phyloP scores from a whole-genome alignment of 768 basidiomycete species.

The Leccinum rimulosum region DNA sequence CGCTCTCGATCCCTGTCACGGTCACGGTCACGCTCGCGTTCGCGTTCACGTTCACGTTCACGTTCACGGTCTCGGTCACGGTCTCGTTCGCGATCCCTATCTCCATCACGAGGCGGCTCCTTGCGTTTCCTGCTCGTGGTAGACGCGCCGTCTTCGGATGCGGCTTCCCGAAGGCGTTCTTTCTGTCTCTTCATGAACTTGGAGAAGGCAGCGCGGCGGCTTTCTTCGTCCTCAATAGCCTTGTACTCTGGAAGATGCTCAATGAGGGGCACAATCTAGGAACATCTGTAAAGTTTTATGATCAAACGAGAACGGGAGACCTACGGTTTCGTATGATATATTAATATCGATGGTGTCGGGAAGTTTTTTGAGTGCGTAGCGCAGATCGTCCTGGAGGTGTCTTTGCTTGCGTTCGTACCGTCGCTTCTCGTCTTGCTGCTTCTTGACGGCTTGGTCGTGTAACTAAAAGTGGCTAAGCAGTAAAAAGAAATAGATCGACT shows the following conservation, averaged over 20 bases:
- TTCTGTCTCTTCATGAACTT: constrained; percentile 92
- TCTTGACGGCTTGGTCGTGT: constrained; percentile 65
- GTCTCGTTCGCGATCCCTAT: constrained; percentile 47
- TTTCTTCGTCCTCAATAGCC: constrained; percentile 86
- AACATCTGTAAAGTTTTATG: not conserved
- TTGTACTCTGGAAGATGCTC: constrained; percentile 83
- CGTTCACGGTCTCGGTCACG: constrained; percentile 34
- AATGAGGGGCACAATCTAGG: constrained; percentile 70
- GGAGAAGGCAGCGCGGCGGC: constrained; percentile 72
- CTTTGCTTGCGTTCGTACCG: constrained; percentile 80
- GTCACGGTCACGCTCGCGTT: constrained; percentile 24
- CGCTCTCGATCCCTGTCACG: constrained; percentile 26
- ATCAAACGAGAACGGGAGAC: constrained; percentile 18
- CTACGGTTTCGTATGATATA: constrained; percentile 76
- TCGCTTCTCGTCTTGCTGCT: constrained; percentile 84
- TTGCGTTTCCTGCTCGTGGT: constrained; percentile 79
- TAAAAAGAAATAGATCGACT: not conserved
- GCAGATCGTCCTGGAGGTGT: constrained; percentile 90
- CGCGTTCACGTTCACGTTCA: too few species aligned
- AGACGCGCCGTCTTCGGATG: constrained; percentile 80
- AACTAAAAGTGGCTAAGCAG: constrained; percentile 47
- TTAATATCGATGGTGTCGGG: constrained; percentile 76
- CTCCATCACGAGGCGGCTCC: constrained; percentile 57
- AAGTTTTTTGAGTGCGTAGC: constrained; percentile 92
- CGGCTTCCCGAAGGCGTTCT: constrained; percentile 75